Evolutionary conservation across 352 stramenopile species (phyloP).

Genomic region (Phytopythium helicoides): DNA sequence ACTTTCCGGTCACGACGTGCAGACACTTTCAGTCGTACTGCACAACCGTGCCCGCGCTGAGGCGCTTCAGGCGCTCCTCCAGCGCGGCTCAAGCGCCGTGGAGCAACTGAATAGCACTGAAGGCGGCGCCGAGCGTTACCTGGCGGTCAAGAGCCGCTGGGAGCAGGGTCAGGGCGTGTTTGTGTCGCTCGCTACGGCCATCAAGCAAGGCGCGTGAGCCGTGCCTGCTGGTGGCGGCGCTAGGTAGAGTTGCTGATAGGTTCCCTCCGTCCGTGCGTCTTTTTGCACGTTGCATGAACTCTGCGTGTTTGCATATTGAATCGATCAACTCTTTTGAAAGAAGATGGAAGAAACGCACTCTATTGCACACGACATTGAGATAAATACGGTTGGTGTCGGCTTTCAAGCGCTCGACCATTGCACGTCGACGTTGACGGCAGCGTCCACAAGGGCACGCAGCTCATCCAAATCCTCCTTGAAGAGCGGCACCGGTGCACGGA

Average conservation of each 20-base stretch:
- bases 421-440: slow-evolving; percentile 7
- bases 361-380: slow-evolving; percentile 1
- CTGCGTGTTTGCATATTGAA: too few species aligned
- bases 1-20: slow-evolving; percentile 49
- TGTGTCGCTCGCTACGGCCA: slow-evolving; percentile 69
- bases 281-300: too few species aligned
- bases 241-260: not conserved
- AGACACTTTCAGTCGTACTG: slow-evolving; percentile 63
- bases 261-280: too few species aligned
- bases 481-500: slow-evolving; percentile 25
- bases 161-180: slow-evolving; percentile 63
- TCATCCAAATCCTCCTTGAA: slow-evolving; percentile 39
- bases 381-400: not conserved
- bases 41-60: slow-evolving; percentile 75
- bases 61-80: slow-evolving; percentile 69
- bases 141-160: slow-evolving; percentile 57
- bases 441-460: slow-evolving; percentile 31
- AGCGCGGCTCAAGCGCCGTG: slow-evolving; percentile 56
- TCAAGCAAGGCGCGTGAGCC: slow-evolving; percentile 62
- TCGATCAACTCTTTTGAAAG: too few species aligned
- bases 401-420: not conserved
- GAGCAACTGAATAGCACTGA: slow-evolving; percentile 34
- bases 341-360: too few species aligned
- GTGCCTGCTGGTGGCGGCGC: not conserved
- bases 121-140: slow-evolving; percentile 17